These are phyloP conservation scores for Eimeria mitis DNA, from an alignment of 169 alveolate genomes.

Conservation along the genomic window DNA sequence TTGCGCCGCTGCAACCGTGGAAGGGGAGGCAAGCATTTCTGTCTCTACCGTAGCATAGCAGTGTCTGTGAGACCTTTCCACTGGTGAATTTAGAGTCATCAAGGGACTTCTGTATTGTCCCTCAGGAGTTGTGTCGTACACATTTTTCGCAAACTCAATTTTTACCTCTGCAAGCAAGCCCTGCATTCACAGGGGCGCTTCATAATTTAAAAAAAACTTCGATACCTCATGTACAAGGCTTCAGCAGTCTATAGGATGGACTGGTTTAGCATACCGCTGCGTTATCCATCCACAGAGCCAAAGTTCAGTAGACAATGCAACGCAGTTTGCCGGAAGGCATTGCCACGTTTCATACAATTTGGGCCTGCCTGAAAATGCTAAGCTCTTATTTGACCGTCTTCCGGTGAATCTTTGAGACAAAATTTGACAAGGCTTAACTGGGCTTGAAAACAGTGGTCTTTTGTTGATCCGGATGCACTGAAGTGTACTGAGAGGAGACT, in stretches of 20 bases:
- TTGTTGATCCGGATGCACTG: background rate
- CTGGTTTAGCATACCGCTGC: background rate
- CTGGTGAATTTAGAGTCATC: too few relatives aligned
- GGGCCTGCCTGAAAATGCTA: background rate
- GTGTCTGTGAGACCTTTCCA: too few relatives aligned
- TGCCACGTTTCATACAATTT: background rate
- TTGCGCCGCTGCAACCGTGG: background rate
- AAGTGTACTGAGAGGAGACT: background rate
- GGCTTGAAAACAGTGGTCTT: background rate
- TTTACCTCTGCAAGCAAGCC: background rate
- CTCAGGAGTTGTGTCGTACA: background rate
- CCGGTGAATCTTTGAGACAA: background rate
- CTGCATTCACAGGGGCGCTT: background rate
- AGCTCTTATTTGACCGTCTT: background rate
- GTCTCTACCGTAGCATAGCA: background rate
- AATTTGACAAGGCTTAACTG: background rate
- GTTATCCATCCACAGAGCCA: background rate
- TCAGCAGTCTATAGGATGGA: background rate
- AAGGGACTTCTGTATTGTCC: background rate
- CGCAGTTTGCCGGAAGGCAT: background rate
- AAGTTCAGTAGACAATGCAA: background rate
- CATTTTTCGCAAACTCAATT: background rate
- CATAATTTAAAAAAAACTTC: background rate
- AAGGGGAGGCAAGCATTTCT: background rate
- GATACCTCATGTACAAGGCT: background rate